Conservation (phyloP, 2,329 filamentous ascomycete species). For the Neocucurbitaria cava region DNA sequence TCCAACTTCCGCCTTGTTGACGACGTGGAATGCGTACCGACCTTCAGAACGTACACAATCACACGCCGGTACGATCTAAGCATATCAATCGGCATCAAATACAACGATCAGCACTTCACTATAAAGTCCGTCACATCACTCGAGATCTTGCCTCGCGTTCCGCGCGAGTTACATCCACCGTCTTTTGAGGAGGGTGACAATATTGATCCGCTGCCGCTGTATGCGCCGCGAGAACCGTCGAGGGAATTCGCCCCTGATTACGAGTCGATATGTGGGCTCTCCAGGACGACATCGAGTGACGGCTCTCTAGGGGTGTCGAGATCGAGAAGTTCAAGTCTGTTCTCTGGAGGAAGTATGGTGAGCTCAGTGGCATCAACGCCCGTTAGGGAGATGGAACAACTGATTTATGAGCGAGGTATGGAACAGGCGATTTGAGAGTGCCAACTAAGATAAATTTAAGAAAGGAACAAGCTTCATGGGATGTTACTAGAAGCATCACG, state of each 20-base stretch:
- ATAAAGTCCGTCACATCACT: conserved; percentile 35
- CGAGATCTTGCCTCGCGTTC: conserved; percentile 39
- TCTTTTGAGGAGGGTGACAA: conserved; percentile 28
- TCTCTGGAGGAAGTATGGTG: conserved; percentile 9
- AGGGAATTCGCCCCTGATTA: conserved; percentile 43
- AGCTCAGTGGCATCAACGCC: conserved; percentile 18
- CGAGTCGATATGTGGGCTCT: conserved; percentile 34
- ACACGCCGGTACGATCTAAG: conserved; percentile 39
- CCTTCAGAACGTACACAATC: conserved; percentile 45
- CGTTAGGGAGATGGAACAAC: conserved; percentile 15
- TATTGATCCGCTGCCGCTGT: conserved; percentile 40
- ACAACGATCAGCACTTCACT: conserved; percentile 31
- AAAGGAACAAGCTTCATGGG: background rate
- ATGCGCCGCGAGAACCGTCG: conserved; percentile 34
- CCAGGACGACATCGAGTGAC: conserved; percentile 19
- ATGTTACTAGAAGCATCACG: background rate
- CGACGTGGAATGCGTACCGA: conserved; percentile 42
- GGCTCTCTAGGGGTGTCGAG: conserved; percentile 15
- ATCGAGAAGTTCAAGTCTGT: conserved; percentile 25
- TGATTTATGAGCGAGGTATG: conserved; percentile 1
- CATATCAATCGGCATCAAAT: conserved; percentile 37
- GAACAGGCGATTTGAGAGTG: background rate
- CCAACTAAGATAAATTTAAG: background rate
- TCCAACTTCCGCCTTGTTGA: conserved; percentile 44
- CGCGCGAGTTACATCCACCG: conserved; percentile 13